Conservation (phyloP, 768 basidiomycete genomes). For the Leucocoprinus leucothites region DNA sequence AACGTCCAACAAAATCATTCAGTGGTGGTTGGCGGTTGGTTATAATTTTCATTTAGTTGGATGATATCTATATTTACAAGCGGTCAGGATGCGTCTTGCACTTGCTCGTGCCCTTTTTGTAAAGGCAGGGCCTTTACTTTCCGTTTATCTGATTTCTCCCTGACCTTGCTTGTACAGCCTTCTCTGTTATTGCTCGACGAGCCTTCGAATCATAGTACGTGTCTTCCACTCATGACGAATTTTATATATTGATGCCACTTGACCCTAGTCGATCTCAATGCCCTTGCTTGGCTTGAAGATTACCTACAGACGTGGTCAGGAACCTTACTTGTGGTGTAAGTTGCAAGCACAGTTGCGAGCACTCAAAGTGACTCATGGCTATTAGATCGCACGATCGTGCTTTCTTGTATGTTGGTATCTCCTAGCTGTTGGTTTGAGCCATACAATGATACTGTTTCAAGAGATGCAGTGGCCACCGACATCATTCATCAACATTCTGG, state of each 20-base stretch:
- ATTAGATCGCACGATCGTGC: slow-evolving; percentile 93
- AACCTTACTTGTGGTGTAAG: slow-evolving; percentile 89
- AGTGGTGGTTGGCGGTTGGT: slow-evolving; percentile 92
- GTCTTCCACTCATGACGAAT: not conserved
- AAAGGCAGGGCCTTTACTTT: slow-evolving; percentile 48
- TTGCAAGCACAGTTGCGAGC: slow-evolving; percentile 12
- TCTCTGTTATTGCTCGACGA: slow-evolving; percentile 83
- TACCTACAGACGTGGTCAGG: slow-evolving; percentile 95
- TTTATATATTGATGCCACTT: not conserved
- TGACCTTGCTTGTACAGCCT: slow-evolving; percentile 39
- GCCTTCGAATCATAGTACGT: slow-evolving; percentile 93
- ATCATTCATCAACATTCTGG: slow-evolving; percentile 95
- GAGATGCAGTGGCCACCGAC: slow-evolving; percentile 95
- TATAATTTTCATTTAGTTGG: not conserved
- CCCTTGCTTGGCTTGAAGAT: slow-evolving; percentile 96
- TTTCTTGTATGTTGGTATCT: slow-evolving; percentile 67
- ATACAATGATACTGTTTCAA: slow-evolving; percentile 21
- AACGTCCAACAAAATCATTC: slow-evolving; percentile 78
- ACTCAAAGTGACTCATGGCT: slow-evolving; percentile 11
- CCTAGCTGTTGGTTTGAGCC: not conserved
- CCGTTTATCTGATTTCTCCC: not conserved
- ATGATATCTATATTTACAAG: not conserved
- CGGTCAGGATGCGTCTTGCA: slow-evolving; percentile 85
- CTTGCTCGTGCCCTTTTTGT: slow-evolving; percentile 95
- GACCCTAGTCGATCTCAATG: slow-evolving; percentile 80